Conservation (phyloP, 176 grass and related monocot species). For the Chloris gayana region DNA sequence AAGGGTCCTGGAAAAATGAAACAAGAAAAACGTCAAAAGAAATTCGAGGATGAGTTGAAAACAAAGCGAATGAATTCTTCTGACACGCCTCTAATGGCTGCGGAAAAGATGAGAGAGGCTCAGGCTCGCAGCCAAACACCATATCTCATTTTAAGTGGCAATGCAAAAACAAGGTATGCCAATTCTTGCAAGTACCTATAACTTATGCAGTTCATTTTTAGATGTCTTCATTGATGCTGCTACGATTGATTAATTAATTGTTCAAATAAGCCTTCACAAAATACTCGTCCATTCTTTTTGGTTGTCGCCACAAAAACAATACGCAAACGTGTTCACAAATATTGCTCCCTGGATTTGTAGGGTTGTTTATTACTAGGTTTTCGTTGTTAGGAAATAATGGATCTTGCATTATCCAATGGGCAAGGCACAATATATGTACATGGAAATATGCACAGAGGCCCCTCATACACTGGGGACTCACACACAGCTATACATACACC, state of each 20-base stretch:
- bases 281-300: too few relatives aligned
- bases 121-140: slow-evolving; percentile 76
- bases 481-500: too few relatives aligned
- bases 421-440: too few relatives aligned
- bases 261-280: background rate
- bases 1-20: slow-evolving; percentile 96
- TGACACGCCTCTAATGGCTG: slow-evolving; percentile 67
- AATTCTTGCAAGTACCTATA: slow-evolving; percentile 29
- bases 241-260: slow-evolving; percentile 1
- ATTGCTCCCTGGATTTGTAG: background rate
- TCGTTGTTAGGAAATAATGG: too few relatives aligned
- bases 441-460: too few relatives aligned
- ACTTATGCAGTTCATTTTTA: background rate
- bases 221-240: background rate
- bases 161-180: slow-evolving; percentile 82
- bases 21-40: slow-evolving; percentile 79
- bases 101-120: slow-evolving; percentile 92
- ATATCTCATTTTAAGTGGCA: slow-evolving; percentile 80
- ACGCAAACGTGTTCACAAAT: background rate
- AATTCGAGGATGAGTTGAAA: slow-evolving; percentile 83
- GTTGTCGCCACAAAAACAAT: too few relatives aligned
- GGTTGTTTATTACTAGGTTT: too few relatives aligned
- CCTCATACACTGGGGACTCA: too few relatives aligned
- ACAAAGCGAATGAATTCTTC: slow-evolving; percentile 86
- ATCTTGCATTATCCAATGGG: too few relatives aligned